These are phyloP conservation scores for Fusarium algeriense DNA, from an alignment of 2,329 filamentous ascomycete genomes.

Conservation along the genomic window DNA sequence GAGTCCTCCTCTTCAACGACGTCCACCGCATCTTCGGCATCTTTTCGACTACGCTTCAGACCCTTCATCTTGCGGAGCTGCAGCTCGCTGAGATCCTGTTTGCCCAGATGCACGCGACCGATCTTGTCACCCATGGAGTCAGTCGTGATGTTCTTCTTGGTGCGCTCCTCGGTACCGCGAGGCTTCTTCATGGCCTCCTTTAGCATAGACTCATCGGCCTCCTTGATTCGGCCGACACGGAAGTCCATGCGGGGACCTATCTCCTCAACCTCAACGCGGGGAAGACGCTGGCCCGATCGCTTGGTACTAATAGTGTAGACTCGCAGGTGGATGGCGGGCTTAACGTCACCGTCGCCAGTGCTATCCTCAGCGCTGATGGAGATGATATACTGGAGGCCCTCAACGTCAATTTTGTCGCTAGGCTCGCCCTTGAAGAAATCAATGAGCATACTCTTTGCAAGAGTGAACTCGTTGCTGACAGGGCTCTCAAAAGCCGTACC, in stretches of 20 bases:
- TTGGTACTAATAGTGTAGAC: constrained; percentile 89
- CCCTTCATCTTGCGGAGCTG: constrained; percentile 99
- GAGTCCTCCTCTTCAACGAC: constrained; percentile 56
- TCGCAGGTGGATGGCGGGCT: constrained; percentile 74
- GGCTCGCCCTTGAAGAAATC: constrained; percentile 90
- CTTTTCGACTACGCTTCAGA: constrained; percentile 83
- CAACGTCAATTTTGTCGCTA: constrained; percentile 87
- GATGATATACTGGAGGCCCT: constrained; percentile 92
- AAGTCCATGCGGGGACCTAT: constrained; percentile 96
- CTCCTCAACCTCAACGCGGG: constrained; percentile 92
- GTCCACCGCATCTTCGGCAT: constrained; percentile 61
- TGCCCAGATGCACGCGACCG: constrained; percentile 89
- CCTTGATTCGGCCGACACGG: constrained; percentile 81
- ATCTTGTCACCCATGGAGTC: constrained; percentile 97
- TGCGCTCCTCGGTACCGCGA: constrained; percentile 78
- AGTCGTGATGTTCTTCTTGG: constrained; percentile 96
- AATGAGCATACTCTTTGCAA: constrained; percentile 86
- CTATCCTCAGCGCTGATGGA: constrained; percentile 81
- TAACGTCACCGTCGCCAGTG: constrained; percentile 57
- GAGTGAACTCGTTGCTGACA: constrained; percentile 81
- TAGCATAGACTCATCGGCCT: constrained; percentile 81
- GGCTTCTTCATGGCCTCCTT: constrained; percentile 93
- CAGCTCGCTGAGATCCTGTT: constrained; percentile 86
- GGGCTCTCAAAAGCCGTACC: constrained; percentile 89
- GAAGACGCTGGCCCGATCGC: constrained; percentile 86